phyloP scores from a whole-genome alignment of 2,329 filamentous ascomycete species.

The Lasiodiplodia gonubiensis region DNA sequence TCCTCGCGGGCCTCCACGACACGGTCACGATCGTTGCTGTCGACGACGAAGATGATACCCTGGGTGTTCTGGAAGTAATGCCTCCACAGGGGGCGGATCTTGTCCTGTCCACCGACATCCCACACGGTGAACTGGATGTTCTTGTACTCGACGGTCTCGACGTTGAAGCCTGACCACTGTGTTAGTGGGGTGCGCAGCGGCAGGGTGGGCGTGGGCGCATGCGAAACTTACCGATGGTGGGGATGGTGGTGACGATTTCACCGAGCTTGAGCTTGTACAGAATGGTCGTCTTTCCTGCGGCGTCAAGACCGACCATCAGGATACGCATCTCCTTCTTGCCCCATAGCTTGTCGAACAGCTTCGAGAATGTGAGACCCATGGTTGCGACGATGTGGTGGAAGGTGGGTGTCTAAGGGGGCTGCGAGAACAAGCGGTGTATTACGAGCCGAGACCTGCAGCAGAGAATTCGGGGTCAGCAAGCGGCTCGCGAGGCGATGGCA shows the following conservation, averaged over 20 bases:
- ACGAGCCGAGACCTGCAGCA: constrained; percentile 16
- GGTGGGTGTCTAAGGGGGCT: constrained; percentile 24
- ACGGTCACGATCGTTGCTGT: constrained; percentile 88
- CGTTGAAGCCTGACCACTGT: constrained; percentile 74
- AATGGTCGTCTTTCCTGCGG: constrained; percentile 98
- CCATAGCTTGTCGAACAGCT: constrained; percentile 98
- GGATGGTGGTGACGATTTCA: constrained; percentile 97
- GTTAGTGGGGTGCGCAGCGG: not conserved
- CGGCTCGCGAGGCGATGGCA: constrained; percentile 7
- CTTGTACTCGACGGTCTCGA: constrained; percentile 99
- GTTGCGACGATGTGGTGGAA: constrained; percentile 54
- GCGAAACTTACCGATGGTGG: constrained; percentile 73
- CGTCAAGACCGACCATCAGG: constrained; percentile 96
- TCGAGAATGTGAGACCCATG: constrained; percentile 94
- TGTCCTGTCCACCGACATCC: constrained; percentile 99
- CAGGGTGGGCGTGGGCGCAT: not conserved
- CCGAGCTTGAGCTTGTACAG: constrained; percentile 99
- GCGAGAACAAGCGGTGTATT: constrained; percentile 27
- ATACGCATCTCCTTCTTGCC: constrained; percentile 99
- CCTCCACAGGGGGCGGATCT: constrained; percentile 99
- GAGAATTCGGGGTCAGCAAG: constrained; percentile 8
- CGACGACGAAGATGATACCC: constrained; percentile 97
- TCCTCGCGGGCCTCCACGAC: constrained; percentile 94
- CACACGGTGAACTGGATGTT: constrained; percentile 99
- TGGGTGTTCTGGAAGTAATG: constrained; percentile 98